phyloP scores from a whole-genome alignment of 371 early-diverging fungal species.

The Mortierella sp. region DNA sequence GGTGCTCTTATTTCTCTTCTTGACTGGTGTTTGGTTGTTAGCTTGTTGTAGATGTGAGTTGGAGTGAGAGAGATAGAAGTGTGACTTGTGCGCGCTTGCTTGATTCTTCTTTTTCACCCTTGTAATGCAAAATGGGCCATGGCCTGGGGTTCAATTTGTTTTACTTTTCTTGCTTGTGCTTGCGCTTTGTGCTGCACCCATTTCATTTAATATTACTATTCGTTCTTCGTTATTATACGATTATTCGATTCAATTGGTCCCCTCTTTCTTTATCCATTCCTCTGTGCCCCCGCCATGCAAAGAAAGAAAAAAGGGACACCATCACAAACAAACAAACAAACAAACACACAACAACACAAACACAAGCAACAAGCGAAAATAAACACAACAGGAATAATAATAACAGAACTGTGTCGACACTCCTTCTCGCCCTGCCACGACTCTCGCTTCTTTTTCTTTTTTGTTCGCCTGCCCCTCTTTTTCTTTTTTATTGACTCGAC shows the following conservation, averaged over 20 bases:
- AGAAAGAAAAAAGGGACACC: background rate
- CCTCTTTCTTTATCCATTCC: background rate
- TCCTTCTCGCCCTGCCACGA: background rate
- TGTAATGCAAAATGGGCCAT: slow-evolving; percentile 3
- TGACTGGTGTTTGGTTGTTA: background rate
- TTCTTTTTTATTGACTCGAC: background rate
- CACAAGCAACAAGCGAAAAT: background rate
- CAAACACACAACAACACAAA: background rate
- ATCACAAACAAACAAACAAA: slow-evolving; percentile 2
- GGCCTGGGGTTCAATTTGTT: slow-evolving; percentile 2
- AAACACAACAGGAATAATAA: background rate
- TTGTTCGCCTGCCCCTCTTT: background rate
- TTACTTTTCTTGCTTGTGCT: background rate
- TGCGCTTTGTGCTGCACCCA: background rate
- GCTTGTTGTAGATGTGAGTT: background rate
- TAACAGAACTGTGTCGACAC: background rate
- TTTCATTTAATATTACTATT: background rate
- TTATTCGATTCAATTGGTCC: too few species aligned
- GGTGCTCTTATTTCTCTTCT: background rate
- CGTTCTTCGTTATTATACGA: background rate
- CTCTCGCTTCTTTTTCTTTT: background rate
- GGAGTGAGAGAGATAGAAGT: background rate
- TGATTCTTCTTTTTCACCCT: background rate
- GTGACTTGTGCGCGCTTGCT: background rate
- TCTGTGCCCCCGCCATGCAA: slow-evolving; percentile 13